Conservation (phyloP, 495 filamentous ascomycete species). For the Talaromyces borbonicus region DNA sequence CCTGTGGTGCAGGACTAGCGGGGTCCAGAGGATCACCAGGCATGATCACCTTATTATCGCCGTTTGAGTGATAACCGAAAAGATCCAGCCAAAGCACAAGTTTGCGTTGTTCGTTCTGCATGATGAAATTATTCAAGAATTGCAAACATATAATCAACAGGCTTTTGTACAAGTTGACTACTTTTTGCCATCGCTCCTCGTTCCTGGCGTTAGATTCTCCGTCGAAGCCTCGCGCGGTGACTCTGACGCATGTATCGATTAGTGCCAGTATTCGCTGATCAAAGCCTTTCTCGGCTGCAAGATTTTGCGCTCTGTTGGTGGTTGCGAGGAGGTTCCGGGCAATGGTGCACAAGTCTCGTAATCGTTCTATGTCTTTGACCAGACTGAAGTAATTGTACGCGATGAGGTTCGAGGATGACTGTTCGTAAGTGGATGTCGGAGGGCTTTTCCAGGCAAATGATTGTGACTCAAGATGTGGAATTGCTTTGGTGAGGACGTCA, state of each 20-base stretch:
- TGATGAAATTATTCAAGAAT: conserved; percentile 84
- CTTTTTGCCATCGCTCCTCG: conserved; percentile 60
- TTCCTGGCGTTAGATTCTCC: conserved; percentile 59
- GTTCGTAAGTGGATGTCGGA: conserved; percentile 44
- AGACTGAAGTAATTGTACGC: conserved; percentile 64
- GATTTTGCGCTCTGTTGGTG: conserved; percentile 73
- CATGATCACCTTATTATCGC: conserved; percentile 41
- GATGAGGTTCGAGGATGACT: conserved; percentile 58
- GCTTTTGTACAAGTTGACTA: conserved; percentile 74
- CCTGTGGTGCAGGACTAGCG: conserved; percentile 24
- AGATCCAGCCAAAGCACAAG: conserved; percentile 84
- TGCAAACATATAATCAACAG: conserved; percentile 82
- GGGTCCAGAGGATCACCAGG: conserved; percentile 35
- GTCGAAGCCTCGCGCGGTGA: conserved; percentile 84
- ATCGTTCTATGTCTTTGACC: conserved; percentile 69
- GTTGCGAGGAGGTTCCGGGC: conserved; percentile 75
- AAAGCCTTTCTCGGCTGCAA: conserved; percentile 68
- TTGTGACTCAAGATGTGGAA: conserved; percentile 52
- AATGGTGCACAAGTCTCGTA: conserved; percentile 79
- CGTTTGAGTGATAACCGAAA: conserved; percentile 55
- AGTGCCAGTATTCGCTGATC: conserved; percentile 76
- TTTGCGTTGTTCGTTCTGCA: conserved; percentile 85
- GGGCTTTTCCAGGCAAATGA: conserved; percentile 51
- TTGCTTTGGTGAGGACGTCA: conserved; percentile 48
- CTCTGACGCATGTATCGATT: conserved; percentile 74